These are phyloP conservation scores for Plasmodium gonderi DNA, from an alignment of 169 alveolate species.

Conservation along the genomic window DNA sequence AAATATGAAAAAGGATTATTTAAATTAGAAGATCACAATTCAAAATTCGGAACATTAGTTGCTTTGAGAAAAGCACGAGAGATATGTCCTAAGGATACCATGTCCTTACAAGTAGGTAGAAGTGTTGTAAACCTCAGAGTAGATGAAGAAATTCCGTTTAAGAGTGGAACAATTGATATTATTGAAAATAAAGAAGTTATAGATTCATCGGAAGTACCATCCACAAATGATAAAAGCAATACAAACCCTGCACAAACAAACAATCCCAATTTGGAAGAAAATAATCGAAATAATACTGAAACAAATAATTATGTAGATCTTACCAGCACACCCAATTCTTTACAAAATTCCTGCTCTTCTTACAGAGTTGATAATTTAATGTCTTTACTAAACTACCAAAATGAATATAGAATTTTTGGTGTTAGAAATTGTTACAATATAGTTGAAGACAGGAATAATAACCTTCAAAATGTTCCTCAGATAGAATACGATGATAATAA, in stretches of 20 bases:
- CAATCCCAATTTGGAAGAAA: background rate
- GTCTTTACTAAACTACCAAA: conserved; percentile 61
- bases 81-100: conserved; percentile 72
- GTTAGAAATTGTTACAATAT: conserved; percentile 61
- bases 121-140: conserved; percentile 80
- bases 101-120: conserved; percentile 87
- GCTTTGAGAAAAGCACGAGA: conserved; percentile 87
- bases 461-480: conserved; percentile 3
- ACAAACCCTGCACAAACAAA: conserved; percentile 14
- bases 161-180: conserved; percentile 61
- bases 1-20: conserved; percentile 92
- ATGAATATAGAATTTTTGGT: conserved; percentile 68
- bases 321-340: conserved; percentile 19
- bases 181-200: conserved; percentile 70
- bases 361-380: conserved; percentile 52
- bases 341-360: conserved; percentile 33
- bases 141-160: conserved; percentile 74
- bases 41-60: conserved; percentile 99
- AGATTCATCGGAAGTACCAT: conserved; percentile 25
- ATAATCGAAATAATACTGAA: conserved; percentile 40
- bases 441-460: conserved; percentile 16
- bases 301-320: conserved; percentile 35
- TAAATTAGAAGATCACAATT: conserved; percentile 95
- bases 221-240: conserved; percentile 56
- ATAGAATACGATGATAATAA: conserved; percentile 2